Evolutionary conservation across 1,139 yeast species (phyloP).

Genomic region (Magnusiomyces fungicola): DNA sequence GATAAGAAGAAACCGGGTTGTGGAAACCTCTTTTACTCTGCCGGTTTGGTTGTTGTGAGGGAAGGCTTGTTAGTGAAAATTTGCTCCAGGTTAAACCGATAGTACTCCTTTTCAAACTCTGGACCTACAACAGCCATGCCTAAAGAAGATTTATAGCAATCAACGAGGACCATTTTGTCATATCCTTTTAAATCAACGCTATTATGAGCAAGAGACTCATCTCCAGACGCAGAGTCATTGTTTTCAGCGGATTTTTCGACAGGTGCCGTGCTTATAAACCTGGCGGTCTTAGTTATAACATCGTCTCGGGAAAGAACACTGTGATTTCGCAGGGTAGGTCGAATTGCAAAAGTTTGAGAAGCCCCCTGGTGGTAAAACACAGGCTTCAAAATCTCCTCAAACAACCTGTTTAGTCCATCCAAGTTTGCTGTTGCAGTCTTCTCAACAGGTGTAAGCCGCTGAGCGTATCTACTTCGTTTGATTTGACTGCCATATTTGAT

Average conservation of each 20-base stretch:
- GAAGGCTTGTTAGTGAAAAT: conserved; percentile 5
- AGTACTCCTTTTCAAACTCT: conserved; percentile 3
- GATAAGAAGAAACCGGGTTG: no score
- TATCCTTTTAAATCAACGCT: conserved; percentile 72
- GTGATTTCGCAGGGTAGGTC: conserved; percentile 73
- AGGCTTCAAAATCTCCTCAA: conserved; percentile 51
- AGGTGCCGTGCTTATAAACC: conserved; percentile 46
- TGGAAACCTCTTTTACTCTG: no score
- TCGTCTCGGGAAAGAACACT: conserved; percentile 60
- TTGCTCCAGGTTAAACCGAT: conserved; percentile 5
- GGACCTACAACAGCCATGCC: conserved; percentile 8
- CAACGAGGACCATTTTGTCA: conserved; percentile 73
- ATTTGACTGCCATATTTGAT: conserved; percentile 5
- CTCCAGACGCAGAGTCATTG: conserved; percentile 35
- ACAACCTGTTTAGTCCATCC: conserved; percentile 56
- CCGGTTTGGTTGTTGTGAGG: background rate
- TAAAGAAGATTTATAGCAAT: conserved; percentile 54
- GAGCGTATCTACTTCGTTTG: conserved; percentile 63
- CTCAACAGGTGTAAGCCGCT: conserved; percentile 73
- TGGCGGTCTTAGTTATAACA: conserved; percentile 66
- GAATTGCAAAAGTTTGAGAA: conserved; percentile 64
- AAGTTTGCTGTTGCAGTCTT: conserved; percentile 64
- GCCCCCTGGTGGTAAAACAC: conserved; percentile 53
- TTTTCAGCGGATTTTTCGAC: conserved; percentile 29
- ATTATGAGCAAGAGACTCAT: conserved; percentile 6